Base-by-base conservation (phyloP, 768 basidiomycete genomes). In the Pisolithus sp. region DNA sequence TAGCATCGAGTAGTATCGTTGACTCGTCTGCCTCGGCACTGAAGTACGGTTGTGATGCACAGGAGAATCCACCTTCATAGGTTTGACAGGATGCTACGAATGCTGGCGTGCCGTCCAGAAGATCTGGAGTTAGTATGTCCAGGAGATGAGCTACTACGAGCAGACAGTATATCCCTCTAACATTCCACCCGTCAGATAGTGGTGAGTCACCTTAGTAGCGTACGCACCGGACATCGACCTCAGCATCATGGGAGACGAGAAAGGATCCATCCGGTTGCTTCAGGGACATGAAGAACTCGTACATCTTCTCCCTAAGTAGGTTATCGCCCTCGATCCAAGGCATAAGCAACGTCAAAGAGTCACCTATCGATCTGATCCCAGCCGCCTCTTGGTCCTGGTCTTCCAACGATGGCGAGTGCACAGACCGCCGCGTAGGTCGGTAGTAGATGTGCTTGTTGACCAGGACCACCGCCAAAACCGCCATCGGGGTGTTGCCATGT, bases 211-310 rank as follows among this genome's bases (percentile, higher is more conserved):
- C 3, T 23, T 20, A 43, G n/a, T 5, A 21, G 43, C 9, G 15
- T 10, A 69, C 77, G 51, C 57, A 92, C 90, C 94, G 82, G 47
- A 96, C 92, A 62, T 99, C 96, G 13, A 98, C 86, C 67, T 99
- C 96, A 13, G 84, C 90, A 49, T 91, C 80, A 42, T 82, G 75
- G 15, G 90, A 81, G 9, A 98, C 96, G 18, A 88, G 76, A 68
- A 97, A 98, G 0, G 93, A 93, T 0, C 96, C 96, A 62, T 98
- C 94, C 2, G 83, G 77, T 60, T 92, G 86, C 65, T 99, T 99
- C 55, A 97, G 68, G 1, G 87, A 83, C 81, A 95, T 81, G 70
- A 96, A 93, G 70, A 92, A 96, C 4, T 80, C 68, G 66, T 97
- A 95, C 62, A 94, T 76, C 56, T 80, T 85, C 59, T 81, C 71